phyloP scores from a whole-genome alignment of 2,329 filamentous ascomycete genomes.

The Aureobasidium melanogenum region DNA sequence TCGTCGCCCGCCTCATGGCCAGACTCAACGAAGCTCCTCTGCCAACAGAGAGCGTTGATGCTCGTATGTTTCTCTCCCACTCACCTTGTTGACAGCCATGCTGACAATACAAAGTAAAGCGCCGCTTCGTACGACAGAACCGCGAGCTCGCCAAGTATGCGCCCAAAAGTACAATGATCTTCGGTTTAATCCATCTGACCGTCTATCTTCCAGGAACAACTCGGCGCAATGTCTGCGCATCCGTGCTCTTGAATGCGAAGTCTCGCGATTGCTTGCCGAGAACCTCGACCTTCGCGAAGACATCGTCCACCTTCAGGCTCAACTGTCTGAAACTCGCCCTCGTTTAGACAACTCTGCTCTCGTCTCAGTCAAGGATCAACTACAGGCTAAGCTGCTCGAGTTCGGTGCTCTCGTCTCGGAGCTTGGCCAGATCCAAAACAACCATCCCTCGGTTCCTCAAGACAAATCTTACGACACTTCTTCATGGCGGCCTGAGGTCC shows the following conservation, averaged over 20 bases:
- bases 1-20: constrained; percentile 49
- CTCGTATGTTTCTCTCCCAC: constrained; percentile 45
- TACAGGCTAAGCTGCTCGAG: constrained; percentile 65
- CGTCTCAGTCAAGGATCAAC: constrained; percentile 57
- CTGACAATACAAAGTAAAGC: constrained; percentile 50
- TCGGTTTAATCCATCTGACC: not conserved
- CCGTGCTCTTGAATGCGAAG: constrained; percentile 66
- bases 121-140: constrained; percentile 74
- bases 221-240: constrained; percentile 70
- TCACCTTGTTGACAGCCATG: not conserved
- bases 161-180: not conserved
- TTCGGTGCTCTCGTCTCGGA: constrained; percentile 58
- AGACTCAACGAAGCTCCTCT: constrained; percentile 63
- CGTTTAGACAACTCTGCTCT: constrained; percentile 55
- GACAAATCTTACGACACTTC: constrained; percentile 16
- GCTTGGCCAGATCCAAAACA: constrained; percentile 40
- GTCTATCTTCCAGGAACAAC: constrained; percentile 48
- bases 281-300: constrained; percentile 66
- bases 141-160: constrained; percentile 61
- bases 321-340: constrained; percentile 51
- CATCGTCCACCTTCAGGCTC: constrained; percentile 59
- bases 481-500: constrained; percentile 14
- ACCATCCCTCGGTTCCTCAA: constrained; percentile 13
- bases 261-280: constrained; percentile 64
- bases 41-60: constrained; percentile 56